Conservation (phyloP, 495 filamentous ascomycete genomes). For the Penicillium parvum region DNA sequence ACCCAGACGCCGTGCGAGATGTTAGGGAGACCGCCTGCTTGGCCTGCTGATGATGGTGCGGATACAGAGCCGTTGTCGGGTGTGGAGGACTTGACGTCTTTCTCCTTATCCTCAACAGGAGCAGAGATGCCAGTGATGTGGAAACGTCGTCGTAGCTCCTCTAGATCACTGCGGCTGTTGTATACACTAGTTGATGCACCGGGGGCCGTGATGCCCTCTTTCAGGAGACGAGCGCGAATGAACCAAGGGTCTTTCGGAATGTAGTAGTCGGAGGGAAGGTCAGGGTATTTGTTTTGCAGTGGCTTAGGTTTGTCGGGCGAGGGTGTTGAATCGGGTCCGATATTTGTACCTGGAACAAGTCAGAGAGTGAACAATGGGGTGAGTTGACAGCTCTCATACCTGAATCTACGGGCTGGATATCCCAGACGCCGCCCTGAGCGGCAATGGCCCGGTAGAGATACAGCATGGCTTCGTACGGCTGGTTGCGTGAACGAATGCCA, state of each 20-base stretch:
- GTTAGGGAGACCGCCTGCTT: constrained; percentile 27
- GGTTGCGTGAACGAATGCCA: constrained; percentile 89
- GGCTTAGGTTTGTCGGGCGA: constrained; percentile 30
- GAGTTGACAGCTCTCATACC: constrained; percentile 17
- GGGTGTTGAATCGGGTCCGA: constrained; percentile 18
- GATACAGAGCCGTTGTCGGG: constrained; percentile 25
- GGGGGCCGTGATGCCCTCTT: constrained; percentile 60
- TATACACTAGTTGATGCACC: constrained; percentile 49
- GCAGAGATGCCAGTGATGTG: constrained; percentile 41
- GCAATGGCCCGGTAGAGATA: constrained; percentile 89
- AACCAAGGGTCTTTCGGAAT: constrained; percentile 94
- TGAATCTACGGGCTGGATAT: constrained; percentile 43
- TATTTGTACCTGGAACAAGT: constrained; percentile 21
- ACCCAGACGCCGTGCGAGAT: constrained; percentile 55
- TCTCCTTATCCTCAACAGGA: constrained; percentile 32
- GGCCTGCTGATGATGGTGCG: constrained; percentile 42
- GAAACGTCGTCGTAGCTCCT: constrained; percentile 44
- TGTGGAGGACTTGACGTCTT: constrained; percentile 20
- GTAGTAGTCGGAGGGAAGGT: constrained; percentile 57
- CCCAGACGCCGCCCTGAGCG: constrained; percentile 86
- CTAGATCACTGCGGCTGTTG: constrained; percentile 56
- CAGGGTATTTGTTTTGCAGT: constrained; percentile 45
- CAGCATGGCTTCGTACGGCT: constrained; percentile 85
- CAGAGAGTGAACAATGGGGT: neutral
- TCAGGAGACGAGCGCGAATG: constrained; percentile 81